phyloP scores from a whole-genome alignment of 129 eudicot genomes.

The Apium graveolens region DNA sequence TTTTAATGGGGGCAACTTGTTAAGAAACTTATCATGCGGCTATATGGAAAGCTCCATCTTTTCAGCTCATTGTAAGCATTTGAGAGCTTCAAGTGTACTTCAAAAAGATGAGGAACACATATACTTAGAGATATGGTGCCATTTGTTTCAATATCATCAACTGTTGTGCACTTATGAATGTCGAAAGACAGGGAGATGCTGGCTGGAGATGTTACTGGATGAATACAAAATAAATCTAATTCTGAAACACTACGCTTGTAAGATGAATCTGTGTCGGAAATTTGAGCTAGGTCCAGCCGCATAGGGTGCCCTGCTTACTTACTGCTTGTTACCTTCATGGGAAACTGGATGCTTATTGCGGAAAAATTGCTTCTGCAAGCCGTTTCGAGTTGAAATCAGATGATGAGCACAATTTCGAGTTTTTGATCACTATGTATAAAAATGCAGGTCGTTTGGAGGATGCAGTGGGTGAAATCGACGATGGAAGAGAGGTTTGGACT shows the following conservation, averaged over 20 bases:
- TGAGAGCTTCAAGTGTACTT: constrained; percentile 43
- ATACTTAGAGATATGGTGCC: constrained; percentile 42
- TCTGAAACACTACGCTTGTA: too few relatives aligned
- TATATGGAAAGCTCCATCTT: too few relatives aligned
- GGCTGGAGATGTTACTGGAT: too few relatives aligned
- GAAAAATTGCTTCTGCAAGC: constrained; percentile 47
- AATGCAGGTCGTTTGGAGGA: constrained; percentile 42
- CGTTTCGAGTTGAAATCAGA: constrained; percentile 74
- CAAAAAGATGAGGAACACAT: constrained; percentile 27
- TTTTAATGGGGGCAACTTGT: too few relatives aligned
- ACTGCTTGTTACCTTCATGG: constrained; percentile 63
- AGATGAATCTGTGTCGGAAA: too few relatives aligned
- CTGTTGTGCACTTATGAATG: constrained; percentile 58
- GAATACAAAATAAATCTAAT: too few relatives aligned
- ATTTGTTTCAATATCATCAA: constrained; percentile 51
- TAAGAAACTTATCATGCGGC: too few relatives aligned
- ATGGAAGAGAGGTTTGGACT: constrained; percentile 53
- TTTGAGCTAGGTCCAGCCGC: constrained; percentile 79
- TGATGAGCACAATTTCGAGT: constrained; percentile 54
- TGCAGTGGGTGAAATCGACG: constrained; percentile 44
- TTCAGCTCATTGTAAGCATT: constrained; percentile 46
- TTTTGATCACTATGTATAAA: constrained; percentile 59
- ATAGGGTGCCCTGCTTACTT: constrained; percentile 89
- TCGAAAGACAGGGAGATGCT: constrained; percentile 55
- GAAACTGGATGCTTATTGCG: constrained; percentile 37